Base-by-base conservation (phyloP, 768 basidiomycete genomes). In the Leccinellum albellum region DNA sequence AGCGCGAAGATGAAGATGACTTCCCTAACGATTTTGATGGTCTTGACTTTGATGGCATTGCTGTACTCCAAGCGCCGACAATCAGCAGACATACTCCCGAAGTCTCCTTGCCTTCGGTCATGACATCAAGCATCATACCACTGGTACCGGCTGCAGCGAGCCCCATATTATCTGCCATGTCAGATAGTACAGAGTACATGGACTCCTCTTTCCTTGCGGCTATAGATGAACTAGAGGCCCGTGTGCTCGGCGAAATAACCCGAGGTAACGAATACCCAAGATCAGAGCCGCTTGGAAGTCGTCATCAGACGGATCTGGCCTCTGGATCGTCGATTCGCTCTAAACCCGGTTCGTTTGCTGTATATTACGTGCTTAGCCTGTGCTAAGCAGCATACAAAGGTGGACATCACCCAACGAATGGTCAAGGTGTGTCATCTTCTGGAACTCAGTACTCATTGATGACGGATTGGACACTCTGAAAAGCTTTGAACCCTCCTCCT, bases 21-120 rank as follows among this genome's bases (percentile, higher is more conserved):
- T 88, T 80, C 55, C 78, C 78, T 0, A 85, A 86, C 63, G 78
- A 80, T 23, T 81, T 85, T 56, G 77, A 77, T 4, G 78, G 76
- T 15, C 46, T 83, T 21, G 75, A 79, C 59, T 81, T 78, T 57
- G 75, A 82, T 26, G 75, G 56, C 12, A 55, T 75, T 21, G 70
- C 76, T 9, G 72, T 53, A 51, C 68, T 75, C 28, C 66, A 70
- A 54, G 61, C 58, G 23, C 59, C 50, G 6, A n/a, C 53, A 14
- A 20, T 28, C 46, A 33, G 12, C 23, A 46, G 37, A 40, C 10
- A 12, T 28, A 17, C 44, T 56, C 47, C 52, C 49, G 46, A 56
- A 48, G 21, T 47, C 6, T 45, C 56, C 17, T n/a, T n/a, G 45
- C 50, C 37, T 32, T 51, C 35, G 14, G n/a, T 26, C 9, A 21